Percentiles rank a stretch among this genome's conserved stretches.
These are phyloP conservation scores for Suhomyces kunorum DNA, from an alignment of 1,139 yeast species.

Conservation along the genomic window DNA sequence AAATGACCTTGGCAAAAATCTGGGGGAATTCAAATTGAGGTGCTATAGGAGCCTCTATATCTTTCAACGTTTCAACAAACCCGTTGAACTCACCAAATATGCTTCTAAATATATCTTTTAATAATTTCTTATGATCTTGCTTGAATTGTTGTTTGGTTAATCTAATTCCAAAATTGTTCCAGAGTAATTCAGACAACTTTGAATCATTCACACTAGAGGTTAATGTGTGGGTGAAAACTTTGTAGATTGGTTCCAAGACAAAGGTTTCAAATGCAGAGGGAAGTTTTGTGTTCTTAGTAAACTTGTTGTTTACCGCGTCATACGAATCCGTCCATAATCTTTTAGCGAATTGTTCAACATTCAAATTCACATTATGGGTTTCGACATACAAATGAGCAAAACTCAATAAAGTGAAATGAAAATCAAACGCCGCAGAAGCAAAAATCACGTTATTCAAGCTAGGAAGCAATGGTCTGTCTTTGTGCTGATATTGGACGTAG, in stretches of 20 bases:
- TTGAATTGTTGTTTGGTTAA: constrained; percentile 41
- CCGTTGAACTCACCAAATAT: constrained; percentile 58
- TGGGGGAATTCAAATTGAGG: not conserved
- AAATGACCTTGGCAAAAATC: constrained; percentile 57
- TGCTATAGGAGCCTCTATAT: constrained; percentile 4
- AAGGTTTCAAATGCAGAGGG: constrained; percentile 66
- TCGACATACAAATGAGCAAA: constrained; percentile 59
- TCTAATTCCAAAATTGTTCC: constrained; percentile 46
- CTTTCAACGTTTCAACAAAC: constrained; percentile 52
- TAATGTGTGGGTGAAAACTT: constrained; percentile 62
- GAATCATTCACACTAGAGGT: constrained; percentile 52
- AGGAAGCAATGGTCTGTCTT: constrained; percentile 53
- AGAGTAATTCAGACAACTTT: constrained; percentile 39
- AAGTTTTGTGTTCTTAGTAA: constrained; percentile 35
- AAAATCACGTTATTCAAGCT: constrained; percentile 66
- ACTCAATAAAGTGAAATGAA: constrained; percentile 65
- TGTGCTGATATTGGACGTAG: constrained; percentile 28
- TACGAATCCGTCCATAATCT: constrained; percentile 82
- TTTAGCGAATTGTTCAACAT: constrained; percentile 45
- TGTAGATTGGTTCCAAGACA: constrained; percentile 78
- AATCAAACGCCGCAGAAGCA: constrained; percentile 63
- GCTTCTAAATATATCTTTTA: constrained; percentile 53
- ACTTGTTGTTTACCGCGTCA: constrained; percentile 43
- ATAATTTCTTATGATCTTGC: constrained; percentile 58
- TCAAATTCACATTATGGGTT: constrained; percentile 29